Base-by-base conservation (phyloP, 202 grass and related monocot genomes). In the Setaria viridis region DNA sequence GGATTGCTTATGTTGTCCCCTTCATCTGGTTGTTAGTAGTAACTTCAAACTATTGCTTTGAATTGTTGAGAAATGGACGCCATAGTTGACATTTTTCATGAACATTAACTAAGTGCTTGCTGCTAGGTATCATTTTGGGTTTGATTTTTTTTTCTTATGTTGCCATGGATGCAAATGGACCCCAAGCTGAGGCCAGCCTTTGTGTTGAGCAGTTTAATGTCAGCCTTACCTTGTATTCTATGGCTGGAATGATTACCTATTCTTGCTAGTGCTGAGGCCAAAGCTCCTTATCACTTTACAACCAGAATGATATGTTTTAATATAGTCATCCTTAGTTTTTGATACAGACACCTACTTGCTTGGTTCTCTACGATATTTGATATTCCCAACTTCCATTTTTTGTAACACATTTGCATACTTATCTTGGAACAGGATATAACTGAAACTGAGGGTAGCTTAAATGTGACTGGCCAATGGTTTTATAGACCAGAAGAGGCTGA, bases 401-500 rank as follows among this genome's bases (percentile, higher is more conserved):
- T 86, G 35, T 81, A 76, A 21, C 82, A 68, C 43, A 25, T 32
- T 71, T 68, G 49, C 67, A 58, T 67, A 71, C 67, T 70, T 66
- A 49, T 85, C n/a, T 76, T 85, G 47, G 43, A 82, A 35, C 81
- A 95, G 93, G 90, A 95, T 73, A 99, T 99, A 80, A 91, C 90
- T 70, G 89, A 92, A 83, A 64, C 48, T 42, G 80, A 96, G 42
- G 93, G 88, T 20, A 96, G 54, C 88, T 76, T 99, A 80, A 90
- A 82, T 50, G 74, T 99, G 67, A 99, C 85, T 70, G 93, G 97
- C 46, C 97, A 99, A 50, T 99, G 97, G 97, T 99, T 99, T 91
- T 99, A 99, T 76, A 89, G 97, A 62, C 97, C 97, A 59, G 97
- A 96, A 89, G 97, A 99, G 66, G 97, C 97, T 78, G 94, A 96